Base-by-base conservation (phyloP, 495 filamentous ascomycete genomes). In the Penicillium longicatenatum region DNA sequence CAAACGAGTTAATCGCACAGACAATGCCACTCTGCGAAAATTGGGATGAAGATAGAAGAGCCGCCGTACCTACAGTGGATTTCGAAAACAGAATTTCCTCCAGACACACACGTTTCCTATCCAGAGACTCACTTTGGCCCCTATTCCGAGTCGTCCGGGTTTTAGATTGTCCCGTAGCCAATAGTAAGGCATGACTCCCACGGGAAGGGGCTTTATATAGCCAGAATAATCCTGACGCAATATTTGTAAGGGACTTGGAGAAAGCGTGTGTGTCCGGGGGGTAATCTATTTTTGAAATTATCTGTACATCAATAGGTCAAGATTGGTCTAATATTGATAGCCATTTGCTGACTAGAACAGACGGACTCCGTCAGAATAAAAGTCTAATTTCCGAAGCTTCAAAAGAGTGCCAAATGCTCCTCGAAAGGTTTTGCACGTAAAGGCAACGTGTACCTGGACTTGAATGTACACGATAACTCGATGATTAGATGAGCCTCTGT, bases 31-130 rank as follows among this genome's bases (percentile, higher is more conserved):
- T 39, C 14, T 39, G 14, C 35, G 16, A 39, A 39, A 6, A 3
- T 11, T 39, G 2, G 14, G 35, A 39, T 39, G 14, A 39, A 39
- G 14, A 39, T n/a, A 39, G 12, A 39, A 39, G 35, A 39, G 35
- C 14, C 14, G 35, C 12, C 2, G 12, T 39, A 14, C 35, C n/a
- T 39, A 39, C 22, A 26, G 45, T 3, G 45, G 21, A 48, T 50
- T 50, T 50, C 30, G 29, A 50, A 50, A 50, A 50, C 48, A 50
- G 48, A 37, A 37, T 50, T 37, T 29, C 48, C 48, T 29, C 30
- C 29, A 50, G 16, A 6, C 24, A 50, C 48, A 50, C 48, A 50
- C n/a, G 20, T 14, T 37, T 50, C 19, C 48, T 37, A 20, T 50
- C 30, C 48, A 29, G 8, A n/a, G n/a, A n/a, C n/a, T n/a, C n/a